phyloP scores from a whole-genome alignment of 192 early-diverging fungal genomes.

The Chytriomyces hyalinus region DNA sequence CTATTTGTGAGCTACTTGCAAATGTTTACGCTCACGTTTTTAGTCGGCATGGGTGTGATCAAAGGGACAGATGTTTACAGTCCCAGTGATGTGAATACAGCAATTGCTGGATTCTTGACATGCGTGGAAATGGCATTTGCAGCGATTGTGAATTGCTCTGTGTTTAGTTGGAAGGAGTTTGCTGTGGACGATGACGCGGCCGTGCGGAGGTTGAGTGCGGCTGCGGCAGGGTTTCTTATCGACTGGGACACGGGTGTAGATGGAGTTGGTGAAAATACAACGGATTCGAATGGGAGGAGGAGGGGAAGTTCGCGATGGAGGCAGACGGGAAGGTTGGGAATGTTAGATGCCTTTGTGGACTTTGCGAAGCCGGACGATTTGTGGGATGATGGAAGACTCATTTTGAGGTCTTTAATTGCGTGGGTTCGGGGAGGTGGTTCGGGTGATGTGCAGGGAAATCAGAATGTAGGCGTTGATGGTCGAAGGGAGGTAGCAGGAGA shows the following conservation, averaged over 20 bases:
- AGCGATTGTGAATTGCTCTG: slow-evolving; percentile 53
- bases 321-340: slow-evolving; percentile 6
- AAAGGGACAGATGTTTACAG: slow-evolving; percentile 29
- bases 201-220: slow-evolving; percentile 1
- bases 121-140: slow-evolving; percentile 63
- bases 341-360: slow-evolving; percentile 23
- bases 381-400: slow-evolving; percentile 13
- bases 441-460: no score
- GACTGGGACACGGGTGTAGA: neutral
- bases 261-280: neutral
- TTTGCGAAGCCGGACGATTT: slow-evolving; percentile 15
- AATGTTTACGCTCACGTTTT: slow-evolving; percentile 46
- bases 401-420: slow-evolving; percentile 8
- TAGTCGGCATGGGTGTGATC: slow-evolving; percentile 51
- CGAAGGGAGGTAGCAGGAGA: no score
- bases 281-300: neutral
- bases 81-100: slow-evolving; percentile 51
- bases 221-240: neutral
- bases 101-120: slow-evolving; percentile 58
- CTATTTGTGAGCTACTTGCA: slow-evolving; percentile 34
- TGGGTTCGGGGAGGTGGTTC: neutral
- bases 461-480: no score
- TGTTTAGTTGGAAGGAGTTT: slow-evolving; percentile 41
- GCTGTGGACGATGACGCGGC: neutral
- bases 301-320: neutral